Evolutionary conservation across 73 alveolate species (phyloP).

Genomic region (Strombidium stylifer): DNA sequence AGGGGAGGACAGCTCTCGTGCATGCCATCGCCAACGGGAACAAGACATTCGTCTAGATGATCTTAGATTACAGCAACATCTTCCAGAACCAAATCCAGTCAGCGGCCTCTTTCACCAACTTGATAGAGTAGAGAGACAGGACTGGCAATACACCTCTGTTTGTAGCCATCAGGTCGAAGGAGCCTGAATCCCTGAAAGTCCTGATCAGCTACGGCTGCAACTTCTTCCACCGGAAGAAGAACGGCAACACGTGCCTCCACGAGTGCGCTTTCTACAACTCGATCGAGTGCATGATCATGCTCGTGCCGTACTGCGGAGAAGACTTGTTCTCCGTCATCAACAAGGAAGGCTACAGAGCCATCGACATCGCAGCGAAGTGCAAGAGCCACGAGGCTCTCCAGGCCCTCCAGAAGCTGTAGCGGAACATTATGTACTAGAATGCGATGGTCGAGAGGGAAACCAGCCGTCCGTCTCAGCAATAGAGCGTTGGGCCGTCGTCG

Average conservation of each 20-base stretch:
- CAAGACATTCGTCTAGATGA: conserved; percentile 14
- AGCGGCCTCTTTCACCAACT: too few relatives aligned
- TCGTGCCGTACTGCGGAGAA: conserved; percentile 35
- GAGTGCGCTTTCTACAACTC: conserved; percentile 54
- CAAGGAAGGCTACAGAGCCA: conserved; percentile 29
- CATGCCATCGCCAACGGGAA: conserved; percentile 58
- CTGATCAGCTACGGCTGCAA: conserved; percentile 35
- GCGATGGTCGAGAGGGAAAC: conserved; percentile 51
- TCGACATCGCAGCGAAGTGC: conserved; percentile 48
- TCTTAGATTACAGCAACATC: conserved; percentile 32
- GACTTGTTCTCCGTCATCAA: conserved; percentile 15
- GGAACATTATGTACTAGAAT: conserved; percentile 24
- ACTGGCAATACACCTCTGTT: conserved; percentile 42
- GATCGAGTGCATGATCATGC: conserved; percentile 25
- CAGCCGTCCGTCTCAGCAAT: too few relatives aligned
- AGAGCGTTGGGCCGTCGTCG: too few relatives aligned
- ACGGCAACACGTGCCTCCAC: conserved; percentile 52
- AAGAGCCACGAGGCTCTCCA: conserved; percentile 24
- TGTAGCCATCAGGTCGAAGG: conserved; percentile 34
- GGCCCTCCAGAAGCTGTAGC: conserved; percentile 39
- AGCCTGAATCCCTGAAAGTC: conserved; percentile 33
- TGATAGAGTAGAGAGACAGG: conserved; percentile 22
- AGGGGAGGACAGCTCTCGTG: conserved; percentile 48
- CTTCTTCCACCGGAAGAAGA: conserved; percentile 11
- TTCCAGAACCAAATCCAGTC: too few relatives aligned